These are phyloP conservation scores for Mycena sp. DNA, from an alignment of 1,284 basidiomycete genomes.

Conservation along the genomic window DNA sequence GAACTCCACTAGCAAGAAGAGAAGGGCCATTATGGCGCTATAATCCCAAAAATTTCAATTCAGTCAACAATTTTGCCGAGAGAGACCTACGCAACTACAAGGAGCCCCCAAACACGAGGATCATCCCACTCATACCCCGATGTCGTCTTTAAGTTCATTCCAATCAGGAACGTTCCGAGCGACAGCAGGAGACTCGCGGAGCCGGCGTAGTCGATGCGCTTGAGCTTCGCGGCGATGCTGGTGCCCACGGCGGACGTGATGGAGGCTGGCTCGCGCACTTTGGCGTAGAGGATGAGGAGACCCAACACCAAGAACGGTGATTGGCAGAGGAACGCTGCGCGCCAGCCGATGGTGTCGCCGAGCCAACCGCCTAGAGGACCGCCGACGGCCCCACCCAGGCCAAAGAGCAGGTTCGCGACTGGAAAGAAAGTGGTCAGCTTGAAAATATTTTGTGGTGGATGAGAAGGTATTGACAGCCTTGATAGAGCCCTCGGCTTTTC, in stretches of 20 bases:
- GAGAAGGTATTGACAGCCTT: constrained; percentile 25
- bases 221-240: constrained; percentile 20
- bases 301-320: constrained; percentile 18
- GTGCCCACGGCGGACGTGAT: constrained; percentile 3
- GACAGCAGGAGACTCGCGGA: constrained; percentile 10
- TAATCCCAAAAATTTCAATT: not conserved
- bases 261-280: constrained; percentile 24
- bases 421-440: not conserved
- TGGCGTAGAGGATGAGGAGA: constrained; percentile 24
- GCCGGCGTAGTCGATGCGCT: constrained; percentile 29
- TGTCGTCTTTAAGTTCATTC: constrained; percentile 25
- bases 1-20: constrained; percentile 23
- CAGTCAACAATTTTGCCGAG: no score
- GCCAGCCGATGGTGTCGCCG: constrained; percentile 33
- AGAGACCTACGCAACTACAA: constrained; percentile 14
- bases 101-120: constrained; percentile 20
- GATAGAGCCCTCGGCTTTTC: constrained; percentile 30
- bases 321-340: constrained; percentile 29
- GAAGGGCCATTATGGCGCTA: constrained; percentile 3
- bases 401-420: constrained; percentile 32
- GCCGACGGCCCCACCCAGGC: constrained; percentile 28
- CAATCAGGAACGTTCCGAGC: constrained; percentile 24
- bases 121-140: constrained; percentile 21
- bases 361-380: constrained; percentile 29
- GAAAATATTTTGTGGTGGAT: not conserved